Evolutionary conservation across 768 basidiomycete genomes (phyloP).

Genomic region (Termitomyces sp.): DNA sequence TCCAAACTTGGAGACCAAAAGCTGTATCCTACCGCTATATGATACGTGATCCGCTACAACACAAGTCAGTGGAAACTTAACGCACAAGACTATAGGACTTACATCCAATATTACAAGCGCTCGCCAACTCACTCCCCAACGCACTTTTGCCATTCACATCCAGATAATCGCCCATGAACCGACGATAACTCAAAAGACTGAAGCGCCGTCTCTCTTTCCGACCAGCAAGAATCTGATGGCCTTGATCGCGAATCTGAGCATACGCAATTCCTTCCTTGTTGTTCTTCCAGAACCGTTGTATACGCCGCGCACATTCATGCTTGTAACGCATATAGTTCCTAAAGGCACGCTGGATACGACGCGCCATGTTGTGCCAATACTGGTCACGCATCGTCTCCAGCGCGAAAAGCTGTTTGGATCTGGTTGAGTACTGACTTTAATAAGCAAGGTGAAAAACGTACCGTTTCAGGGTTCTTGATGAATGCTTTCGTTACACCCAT

Average conservation of each 20-base stretch:
- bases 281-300: constrained; percentile 98
- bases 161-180: constrained; percentile 96
- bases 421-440: neutral
- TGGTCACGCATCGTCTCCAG: constrained; percentile 98
- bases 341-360: constrained; percentile 93
- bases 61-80: neutral
- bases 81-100: constrained; percentile 19
- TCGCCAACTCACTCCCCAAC: constrained; percentile 71
- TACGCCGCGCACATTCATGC: constrained; percentile 90
- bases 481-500: constrained; percentile 99
- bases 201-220: constrained; percentile 93
- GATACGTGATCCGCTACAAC: constrained; percentile 65
- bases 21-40: constrained; percentile 79
- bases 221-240: constrained; percentile 86
- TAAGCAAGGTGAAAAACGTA: constrained; percentile 30
- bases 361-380: constrained; percentile 99
- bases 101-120: constrained; percentile 75
- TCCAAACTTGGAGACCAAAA: constrained; percentile 79
- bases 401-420: constrained; percentile 79
- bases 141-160: constrained; percentile 81
- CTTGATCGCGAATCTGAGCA: constrained; percentile 88
- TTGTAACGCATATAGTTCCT: constrained; percentile 95
- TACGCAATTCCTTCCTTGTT: constrained; percentile 94
- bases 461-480: constrained; percentile 98
- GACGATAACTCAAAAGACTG: constrained; percentile 89